Conservation (phyloP, 306 rosid genomes). For the Gynostemma pentaphyllum region DNA sequence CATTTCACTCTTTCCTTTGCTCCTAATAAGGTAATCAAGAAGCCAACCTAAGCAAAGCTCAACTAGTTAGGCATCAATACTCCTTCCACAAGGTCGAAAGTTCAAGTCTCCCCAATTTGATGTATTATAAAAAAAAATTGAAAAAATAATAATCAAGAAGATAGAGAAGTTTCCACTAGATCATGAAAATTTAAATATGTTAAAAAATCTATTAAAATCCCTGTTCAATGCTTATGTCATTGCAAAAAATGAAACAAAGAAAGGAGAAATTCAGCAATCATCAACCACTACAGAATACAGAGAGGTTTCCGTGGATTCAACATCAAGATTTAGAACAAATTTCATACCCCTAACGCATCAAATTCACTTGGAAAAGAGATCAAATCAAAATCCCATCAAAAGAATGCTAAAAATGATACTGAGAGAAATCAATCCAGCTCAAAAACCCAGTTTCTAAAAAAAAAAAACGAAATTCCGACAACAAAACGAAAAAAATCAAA, state of each 20-base stretch:
- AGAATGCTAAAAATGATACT: background rate
- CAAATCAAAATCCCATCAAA: background rate
- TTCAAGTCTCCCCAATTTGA: no score
- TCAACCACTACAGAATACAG: background rate
- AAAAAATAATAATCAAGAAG: no score
- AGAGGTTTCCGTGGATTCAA: background rate
- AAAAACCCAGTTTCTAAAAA: background rate
- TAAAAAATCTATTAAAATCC: background rate
- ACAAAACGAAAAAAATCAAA: background rate
- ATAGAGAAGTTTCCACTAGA: background rate
- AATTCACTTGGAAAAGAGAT: background rate
- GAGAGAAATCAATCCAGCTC: background rate
- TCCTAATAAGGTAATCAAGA: background rate
- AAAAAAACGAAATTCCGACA: background rate
- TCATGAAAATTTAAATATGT: background rate
- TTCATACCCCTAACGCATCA: background rate
- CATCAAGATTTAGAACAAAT: background rate
- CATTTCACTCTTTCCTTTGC: background rate
- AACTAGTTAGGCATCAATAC: no score
- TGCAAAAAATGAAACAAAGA: background rate
- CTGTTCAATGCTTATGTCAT: background rate
- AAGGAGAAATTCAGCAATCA: background rate
- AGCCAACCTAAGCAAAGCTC: no score
- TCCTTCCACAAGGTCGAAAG: no score
- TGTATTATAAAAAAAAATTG: no score